Percentiles rank a stretch among this genome's conserved stretches.
These are phyloP conservation scores for Dianthus caryophyllus DNA, from an alignment of 148 eudicot genomes.

Conservation along the genomic window DNA sequence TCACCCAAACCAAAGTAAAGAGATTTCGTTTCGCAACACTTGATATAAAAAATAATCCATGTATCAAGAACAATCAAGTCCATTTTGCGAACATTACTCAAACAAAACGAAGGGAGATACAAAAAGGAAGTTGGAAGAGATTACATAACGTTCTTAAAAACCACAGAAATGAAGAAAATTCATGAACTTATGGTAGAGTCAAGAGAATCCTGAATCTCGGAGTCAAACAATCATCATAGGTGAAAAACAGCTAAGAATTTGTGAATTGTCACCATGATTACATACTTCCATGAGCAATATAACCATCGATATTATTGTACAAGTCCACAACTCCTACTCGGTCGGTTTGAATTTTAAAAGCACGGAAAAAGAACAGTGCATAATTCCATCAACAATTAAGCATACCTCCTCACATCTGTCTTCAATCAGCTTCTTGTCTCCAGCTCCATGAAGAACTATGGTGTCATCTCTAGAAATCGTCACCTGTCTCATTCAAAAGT, in stretches of 20 bases:
- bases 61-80: no score
- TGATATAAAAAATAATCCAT: no score
- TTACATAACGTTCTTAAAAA: not conserved
- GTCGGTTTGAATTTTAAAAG: not conserved
- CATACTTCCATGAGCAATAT: not conserved
- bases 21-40: no score
- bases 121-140: no score
- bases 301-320: not conserved
- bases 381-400: not conserved
- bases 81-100: no score
- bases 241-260: not conserved
- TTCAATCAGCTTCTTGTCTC: conserved; percentile 80
- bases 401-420: conserved; percentile 95
- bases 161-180: not conserved
- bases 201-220: not conserved
- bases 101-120: no score
- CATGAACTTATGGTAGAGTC: not conserved
- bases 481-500: conserved; percentile 45
- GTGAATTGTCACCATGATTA: not conserved
- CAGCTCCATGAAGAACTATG: conserved; percentile 68
- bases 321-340: not conserved
- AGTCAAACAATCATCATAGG: not conserved
- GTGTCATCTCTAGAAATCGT: conserved; percentile 90
- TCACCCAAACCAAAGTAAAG: no score
- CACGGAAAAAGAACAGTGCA: not conserved